A percentile compares a stretch with the other conserved stretches of the same genome.
Evolutionary conservation across 768 basidiomycete species (phyloP).

Genomic region (Boletus rufocinnamomeus): DNA sequence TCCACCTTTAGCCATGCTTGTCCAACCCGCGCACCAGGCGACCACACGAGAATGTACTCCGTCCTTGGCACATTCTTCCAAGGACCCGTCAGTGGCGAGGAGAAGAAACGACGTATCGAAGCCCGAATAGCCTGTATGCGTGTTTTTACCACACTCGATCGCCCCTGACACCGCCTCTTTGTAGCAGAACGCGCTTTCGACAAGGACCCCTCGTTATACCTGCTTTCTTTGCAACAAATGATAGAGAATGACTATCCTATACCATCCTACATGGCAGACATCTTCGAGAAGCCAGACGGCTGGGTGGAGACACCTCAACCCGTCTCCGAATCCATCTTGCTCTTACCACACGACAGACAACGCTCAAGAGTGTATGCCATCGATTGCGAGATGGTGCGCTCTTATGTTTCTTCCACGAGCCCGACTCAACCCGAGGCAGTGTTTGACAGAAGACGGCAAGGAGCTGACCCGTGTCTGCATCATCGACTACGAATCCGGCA

Average conservation of each 20-base stretch:
- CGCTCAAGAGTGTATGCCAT: slow-evolving; percentile 70
- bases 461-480: slow-evolving; percentile 85
- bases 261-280: slow-evolving; percentile 80
- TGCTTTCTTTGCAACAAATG: slow-evolving; percentile 84
- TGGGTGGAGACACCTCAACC: slow-evolving; percentile 83
- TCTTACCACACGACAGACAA: slow-evolving; percentile 33
- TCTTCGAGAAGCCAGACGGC: slow-evolving; percentile 61
- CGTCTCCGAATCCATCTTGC: slow-evolving; percentile 31
- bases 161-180: slow-evolving; percentile 11
- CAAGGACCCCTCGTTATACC: slow-evolving; percentile 66
- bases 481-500: slow-evolving; percentile 72
- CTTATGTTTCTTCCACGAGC: not conserved
- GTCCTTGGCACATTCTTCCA: slow-evolving; percentile 83
- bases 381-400: slow-evolving; percentile 94
- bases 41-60: slow-evolving; percentile 80
- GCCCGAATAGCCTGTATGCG: slow-evolving; percentile 41
- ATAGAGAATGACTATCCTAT: slow-evolving; percentile 92
- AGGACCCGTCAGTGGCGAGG: slow-evolving; percentile 74
- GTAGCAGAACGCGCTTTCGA: slow-evolving; percentile 63
- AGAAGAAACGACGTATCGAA: slow-evolving; percentile 67
- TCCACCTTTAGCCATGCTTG: slow-evolving; percentile 90
- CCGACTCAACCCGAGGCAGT: slow-evolving; percentile 47
- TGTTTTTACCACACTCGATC: not conserved
- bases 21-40: slow-evolving; percentile 92
- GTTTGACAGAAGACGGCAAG: slow-evolving; percentile 86